phyloP scores from a whole-genome alignment of 208 protist species.

The Wallacemonas collosoma region DNA sequence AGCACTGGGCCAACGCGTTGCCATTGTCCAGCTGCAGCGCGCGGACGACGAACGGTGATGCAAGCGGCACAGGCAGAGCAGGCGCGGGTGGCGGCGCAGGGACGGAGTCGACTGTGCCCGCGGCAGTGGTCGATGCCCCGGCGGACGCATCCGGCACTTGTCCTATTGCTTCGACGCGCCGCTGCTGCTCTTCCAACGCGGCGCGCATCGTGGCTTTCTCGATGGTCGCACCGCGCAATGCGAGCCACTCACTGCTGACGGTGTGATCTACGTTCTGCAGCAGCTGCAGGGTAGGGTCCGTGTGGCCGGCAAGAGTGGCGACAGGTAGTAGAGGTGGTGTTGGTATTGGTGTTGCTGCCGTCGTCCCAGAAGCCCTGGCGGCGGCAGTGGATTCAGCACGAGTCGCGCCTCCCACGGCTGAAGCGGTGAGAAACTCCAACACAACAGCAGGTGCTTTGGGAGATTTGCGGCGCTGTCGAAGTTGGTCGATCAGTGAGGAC shows the following conservation, averaged over 20 bases:
- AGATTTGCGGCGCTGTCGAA: conserved; percentile 7
- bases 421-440: not conserved
- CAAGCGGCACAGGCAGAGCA: not conserved
- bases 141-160: not conserved
- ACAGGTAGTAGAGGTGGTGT: not conserved
- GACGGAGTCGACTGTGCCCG: not conserved
- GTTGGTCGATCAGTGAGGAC: not conserved
- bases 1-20: conserved; percentile 37
- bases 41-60: conserved; percentile 7
- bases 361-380: not conserved
- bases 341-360: not conserved
- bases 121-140: not conserved
- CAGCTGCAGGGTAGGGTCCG: conserved; percentile 8
- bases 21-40: conserved; percentile 30
- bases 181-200: conserved; percentile 1
- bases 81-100: not conserved
- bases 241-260: conserved; percentile 31
- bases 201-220: not conserved
- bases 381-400: not conserved
- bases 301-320: not conserved
- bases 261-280: conserved; percentile 22
- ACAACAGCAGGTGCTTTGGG: conserved; percentile 4
- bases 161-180: not conserved
- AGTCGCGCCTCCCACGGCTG: not conserved
- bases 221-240: conserved; percentile 11